These are phyloP conservation scores for Melampsora occidentalis DNA, from an alignment of 1,284 basidiomycete species.

Conservation along the genomic window DNA sequence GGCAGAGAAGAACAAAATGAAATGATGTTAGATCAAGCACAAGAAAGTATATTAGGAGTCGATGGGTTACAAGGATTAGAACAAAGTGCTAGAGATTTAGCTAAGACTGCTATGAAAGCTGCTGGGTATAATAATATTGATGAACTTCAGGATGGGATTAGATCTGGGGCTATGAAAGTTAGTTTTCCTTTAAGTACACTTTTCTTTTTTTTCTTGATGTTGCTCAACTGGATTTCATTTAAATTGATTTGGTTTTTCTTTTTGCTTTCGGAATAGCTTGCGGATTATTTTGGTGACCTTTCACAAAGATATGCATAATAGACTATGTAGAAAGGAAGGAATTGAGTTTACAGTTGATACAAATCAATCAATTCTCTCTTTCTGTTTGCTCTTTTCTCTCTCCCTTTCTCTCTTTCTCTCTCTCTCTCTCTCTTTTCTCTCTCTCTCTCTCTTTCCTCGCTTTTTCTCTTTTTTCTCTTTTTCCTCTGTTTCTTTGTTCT, in stretches of 20 bases:
- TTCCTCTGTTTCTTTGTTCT: too few species aligned
- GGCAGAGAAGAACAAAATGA: slow-evolving; percentile 80
- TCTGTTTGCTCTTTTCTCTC: too few species aligned
- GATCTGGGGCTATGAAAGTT: slow-evolving; percentile 80
- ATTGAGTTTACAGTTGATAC: too few species aligned
- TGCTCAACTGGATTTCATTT: background rate
- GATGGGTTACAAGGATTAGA: slow-evolving; percentile 64
- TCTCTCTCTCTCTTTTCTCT: too few species aligned
- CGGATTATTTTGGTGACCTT: slow-evolving; percentile 42
- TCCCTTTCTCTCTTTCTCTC: too few species aligned
- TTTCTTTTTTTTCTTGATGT: background rate
- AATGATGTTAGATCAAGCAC: slow-evolving; percentile 57
- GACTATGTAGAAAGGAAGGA: background rate
- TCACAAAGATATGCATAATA: slow-evolving; percentile 41
- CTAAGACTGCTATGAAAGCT: slow-evolving; percentile 65
- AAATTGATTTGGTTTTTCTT: background rate
- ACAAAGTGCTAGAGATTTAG: slow-evolving; percentile 72
- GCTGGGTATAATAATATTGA: slow-evolving; percentile 81
- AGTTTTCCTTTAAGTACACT: slow-evolving; percentile 48
- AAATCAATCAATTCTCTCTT: too few species aligned
- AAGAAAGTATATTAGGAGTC: slow-evolving; percentile 54
- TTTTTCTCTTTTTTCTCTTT: too few species aligned
- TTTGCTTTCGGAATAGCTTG: slow-evolving; percentile 12
- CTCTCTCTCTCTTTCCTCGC: too few species aligned
- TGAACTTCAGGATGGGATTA: slow-evolving; percentile 76